Evolutionary conservation across 495 filamentous ascomycete genomes (phyloP).

Genomic region (Hypoxylon lenormandii): DNA sequence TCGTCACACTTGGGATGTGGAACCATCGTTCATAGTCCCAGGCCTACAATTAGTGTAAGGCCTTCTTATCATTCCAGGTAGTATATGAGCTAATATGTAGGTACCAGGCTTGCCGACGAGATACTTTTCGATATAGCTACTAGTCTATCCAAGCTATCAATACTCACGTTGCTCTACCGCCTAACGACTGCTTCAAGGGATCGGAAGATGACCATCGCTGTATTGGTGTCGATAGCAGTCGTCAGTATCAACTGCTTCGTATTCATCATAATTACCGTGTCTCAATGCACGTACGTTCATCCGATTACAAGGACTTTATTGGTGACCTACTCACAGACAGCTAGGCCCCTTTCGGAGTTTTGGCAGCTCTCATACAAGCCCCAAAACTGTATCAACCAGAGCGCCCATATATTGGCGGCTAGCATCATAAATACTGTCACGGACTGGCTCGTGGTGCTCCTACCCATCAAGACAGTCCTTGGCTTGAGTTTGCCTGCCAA

Average conservation of each 20-base stretch:
- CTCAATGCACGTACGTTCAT: conserved; percentile 68
- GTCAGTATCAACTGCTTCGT: conserved; percentile 58
- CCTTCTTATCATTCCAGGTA: neutral
- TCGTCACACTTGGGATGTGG: conserved; percentile 68
- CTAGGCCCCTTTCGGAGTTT: conserved; percentile 66
- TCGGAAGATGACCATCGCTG: conserved; percentile 43
- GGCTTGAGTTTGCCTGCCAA: conserved; percentile 65
- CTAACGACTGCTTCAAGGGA: conserved; percentile 42
- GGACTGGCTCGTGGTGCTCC: conserved; percentile 67
- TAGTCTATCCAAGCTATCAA: conserved; percentile 67
- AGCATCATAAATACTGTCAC: conserved; percentile 71
- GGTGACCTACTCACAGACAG: conserved; percentile 10
- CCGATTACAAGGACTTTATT: neutral
- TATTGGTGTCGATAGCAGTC: conserved; percentile 60
- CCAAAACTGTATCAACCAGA: conserved; percentile 64
- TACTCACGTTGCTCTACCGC: conserved; percentile 64
- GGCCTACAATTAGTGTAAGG: conserved; percentile 58
- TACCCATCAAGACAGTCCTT: conserved; percentile 72
- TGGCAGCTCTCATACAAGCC: conserved; percentile 60
- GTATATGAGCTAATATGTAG: conserved; percentile 5
- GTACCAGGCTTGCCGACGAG: conserved; percentile 61
- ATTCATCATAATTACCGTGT: conserved; percentile 65
- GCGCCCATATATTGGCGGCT: conserved; percentile 62
- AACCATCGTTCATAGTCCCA: conserved; percentile 49
- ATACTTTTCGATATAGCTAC: conserved; percentile 67